Evolutionary conservation across 441 rosid genomes (phyloP).

Genomic region (Brassica hybrid): DNA sequence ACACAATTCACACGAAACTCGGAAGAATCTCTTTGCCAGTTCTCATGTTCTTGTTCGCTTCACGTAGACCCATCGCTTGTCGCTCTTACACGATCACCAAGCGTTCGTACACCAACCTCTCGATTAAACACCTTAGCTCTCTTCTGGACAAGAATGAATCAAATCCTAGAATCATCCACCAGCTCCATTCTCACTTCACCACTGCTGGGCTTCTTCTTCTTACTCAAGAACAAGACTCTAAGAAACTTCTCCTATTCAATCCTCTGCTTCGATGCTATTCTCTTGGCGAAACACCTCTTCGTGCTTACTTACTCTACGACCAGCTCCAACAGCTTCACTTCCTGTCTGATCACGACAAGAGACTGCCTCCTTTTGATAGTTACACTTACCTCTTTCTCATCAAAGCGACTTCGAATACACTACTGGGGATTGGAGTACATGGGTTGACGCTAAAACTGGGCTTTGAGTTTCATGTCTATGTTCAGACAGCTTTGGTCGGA

Average conservation of each 20-base stretch:
- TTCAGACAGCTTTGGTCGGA: constrained; percentile 67
- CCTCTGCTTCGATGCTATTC: constrained; percentile 68
- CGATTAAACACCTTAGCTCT: constrained; percentile 36
- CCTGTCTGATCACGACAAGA: constrained; percentile 29
- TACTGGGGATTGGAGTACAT: constrained; percentile 66
- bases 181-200: constrained; percentile 57
- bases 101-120: constrained; percentile 27
- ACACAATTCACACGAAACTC: too few relatives aligned
- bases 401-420: constrained; percentile 51
- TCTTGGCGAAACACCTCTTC: constrained; percentile 47
- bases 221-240: constrained; percentile 27
- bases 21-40: too few relatives aligned
- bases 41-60: constrained; percentile 35
- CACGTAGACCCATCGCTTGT: constrained; percentile 3
- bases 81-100: constrained; percentile 26
- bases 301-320: constrained; percentile 54
- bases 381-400: constrained; percentile 71
- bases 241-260: constrained; percentile 51
- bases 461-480: constrained; percentile 65
- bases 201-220: constrained; percentile 51
- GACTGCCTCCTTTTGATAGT: constrained; percentile 59
- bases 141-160: constrained; percentile 45
- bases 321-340: constrained; percentile 52
- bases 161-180: constrained; percentile 46
- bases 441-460: constrained; percentile 64